phyloP scores from a whole-genome alignment of 768 basidiomycete species.

The Lepiota brunneoincarnata region DNA sequence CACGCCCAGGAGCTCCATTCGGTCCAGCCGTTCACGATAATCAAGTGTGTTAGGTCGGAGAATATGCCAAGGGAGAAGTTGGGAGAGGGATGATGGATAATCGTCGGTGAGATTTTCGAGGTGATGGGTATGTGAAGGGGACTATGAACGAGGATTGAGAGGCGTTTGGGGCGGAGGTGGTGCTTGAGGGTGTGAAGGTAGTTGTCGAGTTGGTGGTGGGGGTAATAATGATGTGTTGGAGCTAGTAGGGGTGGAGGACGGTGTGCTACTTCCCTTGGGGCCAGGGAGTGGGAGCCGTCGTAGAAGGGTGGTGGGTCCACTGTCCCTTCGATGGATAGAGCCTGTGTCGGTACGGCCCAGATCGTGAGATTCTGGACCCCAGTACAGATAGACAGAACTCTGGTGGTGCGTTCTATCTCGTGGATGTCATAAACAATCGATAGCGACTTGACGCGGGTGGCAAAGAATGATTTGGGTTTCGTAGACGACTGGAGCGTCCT shows the following conservation, averaged over 20 bases:
- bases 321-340: background rate
- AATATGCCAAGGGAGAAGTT: constrained; percentile 30
- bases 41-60: constrained; percentile 33
- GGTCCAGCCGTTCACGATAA: constrained; percentile 39
- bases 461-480: constrained; percentile 31
- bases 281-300: background rate
- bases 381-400: constrained; percentile 31
- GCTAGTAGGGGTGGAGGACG: background rate
- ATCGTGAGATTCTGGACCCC: constrained; percentile 34
- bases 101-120: constrained; percentile 10
- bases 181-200: constrained; percentile 19
- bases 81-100: background rate
- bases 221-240: background rate
- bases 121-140: constrained; percentile 13
- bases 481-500: constrained; percentile 35
- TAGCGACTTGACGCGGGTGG: constrained; percentile 32
- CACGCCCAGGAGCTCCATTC: constrained; percentile 38
- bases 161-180: constrained; percentile 26
- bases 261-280: background rate
- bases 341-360: constrained; percentile 27
- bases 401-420: constrained; percentile 24
- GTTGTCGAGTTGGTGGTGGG: constrained; percentile 9
- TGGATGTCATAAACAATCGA: constrained; percentile 34
- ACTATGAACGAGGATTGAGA: constrained; percentile 30
- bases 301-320: background rate